phyloP scores from a whole-genome alignment of 345 rosid genomes.

The Clausena lansium region DNA sequence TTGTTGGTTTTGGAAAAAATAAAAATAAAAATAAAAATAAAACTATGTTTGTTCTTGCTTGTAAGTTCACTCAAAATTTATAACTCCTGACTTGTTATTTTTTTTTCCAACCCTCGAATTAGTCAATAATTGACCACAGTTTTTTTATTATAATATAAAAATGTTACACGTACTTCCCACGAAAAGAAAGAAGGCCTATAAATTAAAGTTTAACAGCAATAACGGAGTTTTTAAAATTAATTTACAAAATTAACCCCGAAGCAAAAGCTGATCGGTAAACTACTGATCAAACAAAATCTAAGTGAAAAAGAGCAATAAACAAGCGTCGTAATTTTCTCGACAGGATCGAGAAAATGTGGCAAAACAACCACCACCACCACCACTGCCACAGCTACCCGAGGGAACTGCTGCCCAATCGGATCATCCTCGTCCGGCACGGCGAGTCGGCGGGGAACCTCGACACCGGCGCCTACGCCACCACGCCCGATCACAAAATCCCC shows the following conservation, averaged over 20 bases:
- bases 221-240: background rate
- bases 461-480: conserved; percentile 72
- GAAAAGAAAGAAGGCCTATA: background rate
- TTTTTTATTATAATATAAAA: too few species aligned
- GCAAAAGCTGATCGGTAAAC: background rate
- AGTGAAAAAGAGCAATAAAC: background rate
- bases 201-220: background rate
- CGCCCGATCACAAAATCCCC: conserved; percentile 86
- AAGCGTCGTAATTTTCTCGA: background rate
- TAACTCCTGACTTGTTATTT: too few species aligned
- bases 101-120: too few species aligned
- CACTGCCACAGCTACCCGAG: background rate
- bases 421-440: conserved; percentile 92
- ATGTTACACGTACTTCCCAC: background rate
- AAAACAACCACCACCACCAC: background rate
- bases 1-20: too few species aligned
- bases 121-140: background rate
- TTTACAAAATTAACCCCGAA: background rate
- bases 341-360: background rate
- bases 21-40: too few species aligned
- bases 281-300: background rate
- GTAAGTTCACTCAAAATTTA: too few species aligned
- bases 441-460: conserved; percentile 90
- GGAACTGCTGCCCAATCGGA: conserved; percentile 68
- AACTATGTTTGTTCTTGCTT: too few species aligned